Percentiles rank a stretch among this genome's conserved stretches.
Evolutionary conservation across 2,329 filamentous ascomycete species (phyloP).

Genomic region (Pleurostoma richardsiae): DNA sequence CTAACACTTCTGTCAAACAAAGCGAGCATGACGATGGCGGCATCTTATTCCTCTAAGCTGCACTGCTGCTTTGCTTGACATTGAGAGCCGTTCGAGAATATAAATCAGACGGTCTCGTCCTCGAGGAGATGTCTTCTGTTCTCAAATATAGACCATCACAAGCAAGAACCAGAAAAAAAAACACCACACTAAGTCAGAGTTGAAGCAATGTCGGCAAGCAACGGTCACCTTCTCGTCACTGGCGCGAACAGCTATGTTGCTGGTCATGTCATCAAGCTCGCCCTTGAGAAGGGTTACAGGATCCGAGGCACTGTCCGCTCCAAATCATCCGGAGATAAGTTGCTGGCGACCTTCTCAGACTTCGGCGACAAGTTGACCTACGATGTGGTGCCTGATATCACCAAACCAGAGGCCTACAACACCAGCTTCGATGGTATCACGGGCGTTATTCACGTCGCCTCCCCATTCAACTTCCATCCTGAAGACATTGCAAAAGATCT

Average conservation of each 20-base stretch:
- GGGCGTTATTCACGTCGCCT: not conserved
- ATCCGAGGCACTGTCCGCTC: slow-evolving; percentile 2
- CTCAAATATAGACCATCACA: too few species aligned
- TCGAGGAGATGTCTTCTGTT: too few species aligned
- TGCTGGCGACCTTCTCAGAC: not conserved
- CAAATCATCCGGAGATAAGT: not conserved
- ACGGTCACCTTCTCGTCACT: slow-evolving; percentile 3
- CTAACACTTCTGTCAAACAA: too few species aligned
- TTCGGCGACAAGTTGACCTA: not conserved
- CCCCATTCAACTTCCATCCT: slow-evolving; percentile 7
- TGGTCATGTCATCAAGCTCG: slow-evolving; percentile 3
- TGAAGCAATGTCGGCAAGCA: too few species aligned
- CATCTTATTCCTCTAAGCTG: too few species aligned
- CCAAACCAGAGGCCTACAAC: not conserved
- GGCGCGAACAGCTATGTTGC: slow-evolving; percentile 2
- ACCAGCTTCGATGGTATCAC: not conserved
- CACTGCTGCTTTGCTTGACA: too few species aligned
- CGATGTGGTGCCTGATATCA: not conserved
- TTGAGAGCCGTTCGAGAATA: too few species aligned
- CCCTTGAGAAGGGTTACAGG: slow-evolving; percentile 3
- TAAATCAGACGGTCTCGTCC: too few species aligned
- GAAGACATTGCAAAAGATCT: slow-evolving; percentile 4
- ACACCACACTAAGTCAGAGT: too few species aligned
- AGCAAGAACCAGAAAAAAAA: too few species aligned
- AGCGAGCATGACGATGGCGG: too few species aligned